phyloP scores from a whole-genome alignment of 768 basidiomycete genomes.

The Dendrothele bispora region DNA sequence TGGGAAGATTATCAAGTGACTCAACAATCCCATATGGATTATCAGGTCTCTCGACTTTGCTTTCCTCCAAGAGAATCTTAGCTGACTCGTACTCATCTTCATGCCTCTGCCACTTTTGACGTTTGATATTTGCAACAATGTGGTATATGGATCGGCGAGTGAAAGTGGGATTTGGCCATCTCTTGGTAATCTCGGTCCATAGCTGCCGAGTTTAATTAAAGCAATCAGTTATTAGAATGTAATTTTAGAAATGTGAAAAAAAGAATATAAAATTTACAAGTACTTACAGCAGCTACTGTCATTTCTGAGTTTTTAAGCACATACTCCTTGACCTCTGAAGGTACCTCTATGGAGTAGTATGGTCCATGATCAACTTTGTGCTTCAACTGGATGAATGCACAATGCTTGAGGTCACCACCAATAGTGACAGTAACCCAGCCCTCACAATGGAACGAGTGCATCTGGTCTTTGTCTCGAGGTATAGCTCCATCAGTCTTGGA shows the following conservation, averaged over 20 bases:
- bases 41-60: not conserved
- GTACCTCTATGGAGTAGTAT: conserved; percentile 16
- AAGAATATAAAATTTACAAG: not conserved
- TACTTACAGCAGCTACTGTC: conserved; percentile 11
- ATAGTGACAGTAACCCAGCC: conserved; percentile 17
- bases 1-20: not conserved
- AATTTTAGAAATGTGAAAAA: too few relatives aligned
- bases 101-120: conserved; percentile 9
- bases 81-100: conserved; percentile 19
- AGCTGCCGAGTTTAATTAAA: conserved; percentile 4
- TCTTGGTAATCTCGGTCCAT: conserved; percentile 15
- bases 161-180: conserved; percentile 11
- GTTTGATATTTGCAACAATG: conserved; percentile 8
- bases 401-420: not conserved
- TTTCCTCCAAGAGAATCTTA: conserved; percentile 9
- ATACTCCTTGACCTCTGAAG: conserved; percentile 9
- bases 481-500: too few relatives aligned
- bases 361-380: conserved; percentile 17
- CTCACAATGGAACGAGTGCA: conserved; percentile 14
- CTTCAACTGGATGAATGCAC: conserved; percentile 1
- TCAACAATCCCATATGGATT: not conserved
- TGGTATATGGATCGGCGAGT: conserved; percentile 11
- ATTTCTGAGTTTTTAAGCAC: conserved; percentile 4
- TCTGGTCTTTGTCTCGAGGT: too few relatives aligned
- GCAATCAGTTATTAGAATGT: too few relatives aligned